Percentiles rank a stretch among this genome's conserved stretches.
These are phyloP conservation scores for Aureobasidium sp. DNA, from an alignment of 2,329 filamentous ascomycete species.

Conservation along the genomic window DNA sequence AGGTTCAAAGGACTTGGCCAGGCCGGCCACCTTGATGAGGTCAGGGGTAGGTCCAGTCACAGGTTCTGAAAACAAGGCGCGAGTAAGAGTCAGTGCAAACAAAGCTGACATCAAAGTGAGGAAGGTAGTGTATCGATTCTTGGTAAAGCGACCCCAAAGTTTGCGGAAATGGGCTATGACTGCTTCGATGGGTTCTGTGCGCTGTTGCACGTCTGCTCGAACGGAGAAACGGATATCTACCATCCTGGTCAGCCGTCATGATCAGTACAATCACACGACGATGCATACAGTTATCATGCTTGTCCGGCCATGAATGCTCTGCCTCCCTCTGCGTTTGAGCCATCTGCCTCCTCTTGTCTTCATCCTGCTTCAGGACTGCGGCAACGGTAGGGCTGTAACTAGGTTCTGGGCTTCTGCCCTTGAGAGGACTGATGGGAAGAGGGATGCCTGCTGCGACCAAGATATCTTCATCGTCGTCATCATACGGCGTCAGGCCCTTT, in stretches of 20 bases:
- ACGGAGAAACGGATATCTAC: conserved; percentile 82
- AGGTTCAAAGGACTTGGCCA: conserved; percentile 87
- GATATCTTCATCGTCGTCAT: conserved; percentile 40
- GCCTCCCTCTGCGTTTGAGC: not conserved
- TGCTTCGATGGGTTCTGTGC: conserved; percentile 74
- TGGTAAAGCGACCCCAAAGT: conserved; percentile 53
- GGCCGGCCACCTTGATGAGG: conserved; percentile 79
- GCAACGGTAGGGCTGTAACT: conserved; percentile 16
- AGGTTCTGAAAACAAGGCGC: conserved; percentile 61
- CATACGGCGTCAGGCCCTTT: conserved; percentile 35
- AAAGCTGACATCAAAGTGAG: conserved; percentile 54
- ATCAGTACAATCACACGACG: conserved; percentile 13
- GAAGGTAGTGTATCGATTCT: conserved; percentile 61
- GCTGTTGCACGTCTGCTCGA: conserved; percentile 79
- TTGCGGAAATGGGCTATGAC: conserved; percentile 56
- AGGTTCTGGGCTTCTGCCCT: conserved; percentile 27
- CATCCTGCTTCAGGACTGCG: conserved; percentile 6
- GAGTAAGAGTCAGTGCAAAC: conserved; percentile 56
- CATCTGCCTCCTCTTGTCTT: conserved; percentile 13
- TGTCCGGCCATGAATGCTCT: conserved; percentile 8
- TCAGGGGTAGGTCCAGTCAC: conserved; percentile 64
- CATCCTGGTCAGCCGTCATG: conserved; percentile 16
- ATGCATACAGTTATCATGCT: conserved; percentile 28
- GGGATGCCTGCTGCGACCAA: conserved; percentile 38
- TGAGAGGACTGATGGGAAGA: conserved; percentile 47